Evolutionary conservation across 179 eudicot species (phyloP).

Genomic region (Amaranthus tricolor): DNA sequence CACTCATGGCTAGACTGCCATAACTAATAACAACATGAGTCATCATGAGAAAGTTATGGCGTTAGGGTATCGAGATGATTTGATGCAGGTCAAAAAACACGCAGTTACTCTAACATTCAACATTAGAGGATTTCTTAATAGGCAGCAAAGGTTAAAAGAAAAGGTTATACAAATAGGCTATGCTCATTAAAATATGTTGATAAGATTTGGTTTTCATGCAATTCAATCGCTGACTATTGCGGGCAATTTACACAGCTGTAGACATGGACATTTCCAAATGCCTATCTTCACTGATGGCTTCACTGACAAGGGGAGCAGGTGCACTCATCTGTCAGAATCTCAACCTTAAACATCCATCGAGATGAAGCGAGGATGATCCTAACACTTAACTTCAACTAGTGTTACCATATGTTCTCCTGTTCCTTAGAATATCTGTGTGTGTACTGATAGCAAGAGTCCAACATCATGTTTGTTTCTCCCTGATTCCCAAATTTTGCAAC

Average conservation of each 20-base stretch:
- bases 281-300: constrained; percentile 22
- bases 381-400: neutral
- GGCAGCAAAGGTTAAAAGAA: neutral
- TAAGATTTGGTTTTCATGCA: constrained; percentile 39
- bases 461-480: constrained; percentile 10
- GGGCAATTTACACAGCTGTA: neutral
- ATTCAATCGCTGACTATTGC: constrained; percentile 50
- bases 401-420: neutral
- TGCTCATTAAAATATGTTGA: neutral
- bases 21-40: constrained; percentile 51
- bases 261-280: constrained; percentile 21
- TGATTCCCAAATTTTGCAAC: neutral
- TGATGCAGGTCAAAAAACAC: constrained; percentile 28
- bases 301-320: constrained; percentile 31
- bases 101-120: constrained; percentile 52
- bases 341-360: neutral
- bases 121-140: constrained; percentile 39
- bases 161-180: no score
- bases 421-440: neutral
- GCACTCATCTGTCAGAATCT: constrained; percentile 19
- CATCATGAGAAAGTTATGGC: constrained; percentile 62
- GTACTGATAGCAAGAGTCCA: neutral
- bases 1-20: constrained; percentile 47
- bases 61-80: constrained; percentile 38
- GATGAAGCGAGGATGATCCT: neutral